phyloP scores from a whole-genome alignment of 2,329 filamentous ascomycete species.

The Didymella pinodella region DNA sequence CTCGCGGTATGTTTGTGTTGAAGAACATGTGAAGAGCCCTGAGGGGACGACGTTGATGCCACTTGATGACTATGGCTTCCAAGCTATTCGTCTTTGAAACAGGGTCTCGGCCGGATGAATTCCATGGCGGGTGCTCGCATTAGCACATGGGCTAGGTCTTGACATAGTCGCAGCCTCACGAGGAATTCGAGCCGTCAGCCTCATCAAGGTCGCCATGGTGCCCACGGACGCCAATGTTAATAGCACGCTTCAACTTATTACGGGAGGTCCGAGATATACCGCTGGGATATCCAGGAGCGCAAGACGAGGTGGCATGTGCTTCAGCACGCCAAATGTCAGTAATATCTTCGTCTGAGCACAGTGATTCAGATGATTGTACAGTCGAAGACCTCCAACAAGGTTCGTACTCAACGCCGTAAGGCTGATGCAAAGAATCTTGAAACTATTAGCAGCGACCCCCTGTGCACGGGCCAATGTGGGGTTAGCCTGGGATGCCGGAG shows the following conservation, averaged over 20 bases:
- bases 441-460: neutral
- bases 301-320: neutral
- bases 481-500: constrained; percentile 4
- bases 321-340: neutral
- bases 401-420: neutral
- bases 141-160: constrained; percentile 1
- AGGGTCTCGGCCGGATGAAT: neutral
- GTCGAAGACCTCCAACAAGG: neutral
- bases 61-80: neutral
- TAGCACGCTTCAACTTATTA: neutral
- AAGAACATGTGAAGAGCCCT: neutral
- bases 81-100: neutral
- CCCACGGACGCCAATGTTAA: constrained; percentile 2
- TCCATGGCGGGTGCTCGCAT: constrained; percentile 6
- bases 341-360: neutral
- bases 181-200: neutral
- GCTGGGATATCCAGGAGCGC: constrained; percentile 2
- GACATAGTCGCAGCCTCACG: neutral
- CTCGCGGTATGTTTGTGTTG: neutral
- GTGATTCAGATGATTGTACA: neutral
- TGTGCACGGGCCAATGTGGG: constrained; percentile 11
- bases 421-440: neutral
- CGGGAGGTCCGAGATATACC: neutral
- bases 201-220: constrained; percentile 2
- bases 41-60: neutral